Conservation (phyloP, 208 protist genomes). For the Phytomonas serpens region DNA sequence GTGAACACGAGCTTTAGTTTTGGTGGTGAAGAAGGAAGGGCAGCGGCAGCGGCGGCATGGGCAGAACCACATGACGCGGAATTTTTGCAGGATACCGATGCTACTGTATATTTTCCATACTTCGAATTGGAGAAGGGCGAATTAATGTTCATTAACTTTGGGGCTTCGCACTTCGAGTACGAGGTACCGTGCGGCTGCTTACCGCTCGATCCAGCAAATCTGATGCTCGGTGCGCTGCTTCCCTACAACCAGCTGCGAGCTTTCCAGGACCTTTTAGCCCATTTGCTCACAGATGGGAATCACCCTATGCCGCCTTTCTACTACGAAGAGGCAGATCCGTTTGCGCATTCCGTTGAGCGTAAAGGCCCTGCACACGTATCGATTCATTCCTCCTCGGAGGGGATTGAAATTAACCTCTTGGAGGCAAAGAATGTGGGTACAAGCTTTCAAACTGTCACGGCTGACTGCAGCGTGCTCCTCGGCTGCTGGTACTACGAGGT, state of each 20-base stretch:
- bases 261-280: slow-evolving; percentile 73
- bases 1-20: slow-evolving; percentile 15
- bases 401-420: slow-evolving; percentile 62
- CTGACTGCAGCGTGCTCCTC: slow-evolving; percentile 69
- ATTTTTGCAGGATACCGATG: not conserved
- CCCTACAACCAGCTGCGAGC: slow-evolving; percentile 86
- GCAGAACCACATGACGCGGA: not conserved
- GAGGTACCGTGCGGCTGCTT: slow-evolving; percentile 59
- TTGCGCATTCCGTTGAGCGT: slow-evolving; percentile 60
- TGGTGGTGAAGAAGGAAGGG: slow-evolving; percentile 1
- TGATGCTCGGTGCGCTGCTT: slow-evolving; percentile 61
- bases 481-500: slow-evolving; percentile 91
- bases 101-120: slow-evolving; percentile 55
- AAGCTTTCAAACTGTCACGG: slow-evolving; percentile 60
- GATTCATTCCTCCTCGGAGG: slow-evolving; percentile 34
- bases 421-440: slow-evolving; percentile 67
- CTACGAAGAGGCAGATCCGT: slow-evolving; percentile 80
- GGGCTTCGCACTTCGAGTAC: slow-evolving; percentile 79
- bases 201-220: slow-evolving; percentile 73
- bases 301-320: slow-evolving; percentile 76
- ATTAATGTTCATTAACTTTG: slow-evolving; percentile 78
- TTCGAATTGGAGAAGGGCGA: slow-evolving; percentile 61
- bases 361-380: slow-evolving; percentile 82
- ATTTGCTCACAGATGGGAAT: slow-evolving; percentile 51
- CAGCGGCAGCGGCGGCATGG: slow-evolving; percentile 4